Conservation (phyloP, 1,284 basidiomycete species). For the Irpex sp. region DNA sequence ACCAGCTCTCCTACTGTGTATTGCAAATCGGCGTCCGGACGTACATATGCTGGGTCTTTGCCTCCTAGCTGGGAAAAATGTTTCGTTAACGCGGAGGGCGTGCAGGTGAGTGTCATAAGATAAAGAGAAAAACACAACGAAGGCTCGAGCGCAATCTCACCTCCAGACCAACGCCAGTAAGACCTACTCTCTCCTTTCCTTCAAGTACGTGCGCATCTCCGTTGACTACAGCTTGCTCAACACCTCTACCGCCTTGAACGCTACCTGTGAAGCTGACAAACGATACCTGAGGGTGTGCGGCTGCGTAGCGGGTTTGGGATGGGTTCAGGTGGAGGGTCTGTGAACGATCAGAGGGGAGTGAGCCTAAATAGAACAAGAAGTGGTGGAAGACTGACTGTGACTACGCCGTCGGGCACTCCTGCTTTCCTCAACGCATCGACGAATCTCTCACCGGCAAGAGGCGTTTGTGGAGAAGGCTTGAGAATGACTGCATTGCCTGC, state of each 20-base stretch:
- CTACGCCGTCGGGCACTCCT: constrained; percentile 81
- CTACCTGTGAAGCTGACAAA: constrained; percentile 95
- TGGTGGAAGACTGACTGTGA: constrained; percentile 72
- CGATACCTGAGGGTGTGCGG: constrained; percentile 76
- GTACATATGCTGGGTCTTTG: constrained; percentile 96
- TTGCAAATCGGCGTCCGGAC: constrained; percentile 86
- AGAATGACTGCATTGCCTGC: constrained; percentile 91
- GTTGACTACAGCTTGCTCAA: constrained; percentile 70
- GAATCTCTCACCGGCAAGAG: constrained; percentile 88
- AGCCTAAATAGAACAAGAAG: neutral
- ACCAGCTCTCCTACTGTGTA: constrained; percentile 90
- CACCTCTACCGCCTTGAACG: constrained; percentile 71
- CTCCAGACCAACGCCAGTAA: constrained; percentile 87
- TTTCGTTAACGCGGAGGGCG: neutral
- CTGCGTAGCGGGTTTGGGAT: constrained; percentile 68
- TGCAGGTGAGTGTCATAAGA: neutral
- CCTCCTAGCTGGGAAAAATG: constrained; percentile 82
- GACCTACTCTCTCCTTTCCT: constrained; percentile 45
- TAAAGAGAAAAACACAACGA: neutral
- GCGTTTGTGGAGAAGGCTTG: constrained; percentile 96
- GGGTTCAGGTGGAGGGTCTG: constrained; percentile 75
- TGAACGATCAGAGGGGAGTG: neutral
- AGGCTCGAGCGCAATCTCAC: constrained; percentile 39
- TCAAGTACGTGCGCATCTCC: constrained; percentile 33
- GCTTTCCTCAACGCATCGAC: constrained; percentile 74